A percentile compares a stretch with the other conserved stretches of the same genome.
Evolutionary conservation across 345 rosid genomes (phyloP).

Genomic region (Litchi chinensis): DNA sequence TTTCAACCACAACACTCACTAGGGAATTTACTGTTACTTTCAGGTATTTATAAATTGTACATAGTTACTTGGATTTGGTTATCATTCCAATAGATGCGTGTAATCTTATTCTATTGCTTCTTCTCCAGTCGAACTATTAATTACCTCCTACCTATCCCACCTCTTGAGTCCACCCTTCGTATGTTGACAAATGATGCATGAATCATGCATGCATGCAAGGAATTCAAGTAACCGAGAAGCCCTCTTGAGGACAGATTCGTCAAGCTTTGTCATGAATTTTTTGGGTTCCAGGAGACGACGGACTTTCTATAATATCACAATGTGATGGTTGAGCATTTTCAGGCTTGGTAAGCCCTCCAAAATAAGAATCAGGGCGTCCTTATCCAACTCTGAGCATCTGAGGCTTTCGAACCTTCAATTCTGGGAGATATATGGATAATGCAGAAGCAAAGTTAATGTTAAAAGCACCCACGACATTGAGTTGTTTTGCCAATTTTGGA

Average conservation of each 20-base stretch:
- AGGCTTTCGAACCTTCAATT: constrained; percentile 68
- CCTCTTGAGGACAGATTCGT: constrained; percentile 47
- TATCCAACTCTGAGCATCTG: constrained; percentile 55
- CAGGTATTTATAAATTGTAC: not conserved
- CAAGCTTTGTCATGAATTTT: constrained; percentile 46
- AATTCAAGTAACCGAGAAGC: constrained; percentile 58
- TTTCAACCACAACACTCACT: constrained; percentile 17
- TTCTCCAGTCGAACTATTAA: constrained; percentile 21
- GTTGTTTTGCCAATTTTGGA: constrained; percentile 67
- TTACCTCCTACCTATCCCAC: constrained; percentile 81
- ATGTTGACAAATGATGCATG: constrained; percentile 70
- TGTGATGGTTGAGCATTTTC: constrained; percentile 83
- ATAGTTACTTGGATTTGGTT: constrained; percentile 36
- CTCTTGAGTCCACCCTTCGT: constrained; percentile 68
- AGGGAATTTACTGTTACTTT: constrained; percentile 27
- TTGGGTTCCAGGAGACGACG: constrained; percentile 37
- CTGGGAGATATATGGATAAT: constrained; percentile 45
- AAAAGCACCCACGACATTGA: constrained; percentile 80
- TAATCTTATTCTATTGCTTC: not conserved
- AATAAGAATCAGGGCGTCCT: constrained; percentile 57
- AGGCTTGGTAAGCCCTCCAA: constrained; percentile 57
- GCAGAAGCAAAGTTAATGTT: constrained; percentile 53
- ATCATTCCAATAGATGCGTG: constrained; percentile 1
- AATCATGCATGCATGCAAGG: constrained; percentile 59
- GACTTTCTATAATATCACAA: constrained; percentile 54